A percentile compares a stretch with the other conserved stretches of the same genome.
These are phyloP conservation scores for Benincasa hispida DNA, from an alignment of 306 rosid genomes.

Conservation along the genomic window DNA sequence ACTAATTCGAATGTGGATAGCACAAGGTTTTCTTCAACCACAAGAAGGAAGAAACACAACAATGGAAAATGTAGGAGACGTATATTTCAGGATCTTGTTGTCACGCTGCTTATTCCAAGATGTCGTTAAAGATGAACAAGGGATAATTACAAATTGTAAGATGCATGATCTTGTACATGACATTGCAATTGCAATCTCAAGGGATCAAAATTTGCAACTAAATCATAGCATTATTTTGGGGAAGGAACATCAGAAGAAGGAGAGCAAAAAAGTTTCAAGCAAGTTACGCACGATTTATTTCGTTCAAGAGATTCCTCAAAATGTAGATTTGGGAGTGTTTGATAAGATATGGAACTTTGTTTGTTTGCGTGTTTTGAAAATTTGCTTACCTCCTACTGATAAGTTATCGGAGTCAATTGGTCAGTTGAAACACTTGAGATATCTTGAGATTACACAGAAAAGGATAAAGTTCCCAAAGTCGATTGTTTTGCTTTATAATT, in stretches of 20 bases:
- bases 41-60: not conserved
- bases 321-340: not conserved
- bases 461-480: not conserved
- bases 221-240: not conserved
- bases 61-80: not conserved
- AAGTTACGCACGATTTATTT: not conserved
- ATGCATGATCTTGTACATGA: conserved; percentile 18
- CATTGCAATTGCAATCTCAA: not conserved
- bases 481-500: not conserved
- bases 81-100: not conserved
- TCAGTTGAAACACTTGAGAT: not conserved
- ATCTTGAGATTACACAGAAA: not conserved
- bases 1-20: conserved; percentile 6
- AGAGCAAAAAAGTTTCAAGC: not conserved
- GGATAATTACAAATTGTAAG: not conserved
- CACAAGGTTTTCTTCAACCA: conserved; percentile 4
- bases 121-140: fast-evolving
- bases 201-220: not conserved
- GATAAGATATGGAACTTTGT: too few species aligned
- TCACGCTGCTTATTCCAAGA: conserved; percentile 1
- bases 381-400: too few species aligned
- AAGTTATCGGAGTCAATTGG: not conserved
- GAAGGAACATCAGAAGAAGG: too few species aligned
- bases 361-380: too few species aligned
- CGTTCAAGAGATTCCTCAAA: not conserved